Evolutionary conservation across 257 asterid species (phyloP).

Genomic region (Orobanche coerulescens): DNA sequence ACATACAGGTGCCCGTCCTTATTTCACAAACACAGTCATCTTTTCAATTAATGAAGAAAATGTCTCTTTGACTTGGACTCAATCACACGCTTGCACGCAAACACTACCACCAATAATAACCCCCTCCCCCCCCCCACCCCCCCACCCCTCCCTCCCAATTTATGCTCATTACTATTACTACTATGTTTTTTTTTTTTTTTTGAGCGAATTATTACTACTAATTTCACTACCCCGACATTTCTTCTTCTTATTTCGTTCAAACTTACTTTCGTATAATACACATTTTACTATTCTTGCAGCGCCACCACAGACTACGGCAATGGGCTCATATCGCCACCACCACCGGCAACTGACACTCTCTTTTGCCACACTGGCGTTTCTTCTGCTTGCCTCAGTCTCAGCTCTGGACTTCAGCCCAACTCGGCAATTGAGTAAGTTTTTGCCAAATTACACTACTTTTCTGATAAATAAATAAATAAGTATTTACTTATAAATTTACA

Average conservation of each 20-base stretch:
- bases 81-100: slow-evolving; percentile 36
- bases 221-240: slow-evolving; percentile 22
- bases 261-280: background rate
- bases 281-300: background rate
- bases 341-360: slow-evolving; percentile 33
- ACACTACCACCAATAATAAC: slow-evolving; percentile 28
- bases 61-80: slow-evolving; percentile 60
- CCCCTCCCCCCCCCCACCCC: too few relatives aligned
- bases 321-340: slow-evolving; percentile 32
- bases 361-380: slow-evolving; percentile 39
- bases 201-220: background rate
- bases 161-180: background rate
- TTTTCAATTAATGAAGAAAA: slow-evolving; percentile 18
- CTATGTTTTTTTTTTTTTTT: too few relatives aligned
- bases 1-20: slow-evolving; percentile 5
- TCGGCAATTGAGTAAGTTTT: slow-evolving; percentile 39
- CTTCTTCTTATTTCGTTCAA: background rate
- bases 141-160: background rate
- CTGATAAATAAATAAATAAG: too few relatives aligned
- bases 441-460: background rate
- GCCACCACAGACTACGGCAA: slow-evolving; percentile 24
- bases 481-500: too few relatives aligned
- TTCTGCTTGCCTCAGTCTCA: slow-evolving; percentile 40
- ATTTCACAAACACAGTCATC: background rate
- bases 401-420: slow-evolving; percentile 27